A percentile compares a stretch with the other conserved stretches of the same genome.
These are phyloP conservation scores for Apiospora pterosperma DNA, from an alignment of 2,329 filamentous ascomycete genomes.

Conservation along the genomic window DNA sequence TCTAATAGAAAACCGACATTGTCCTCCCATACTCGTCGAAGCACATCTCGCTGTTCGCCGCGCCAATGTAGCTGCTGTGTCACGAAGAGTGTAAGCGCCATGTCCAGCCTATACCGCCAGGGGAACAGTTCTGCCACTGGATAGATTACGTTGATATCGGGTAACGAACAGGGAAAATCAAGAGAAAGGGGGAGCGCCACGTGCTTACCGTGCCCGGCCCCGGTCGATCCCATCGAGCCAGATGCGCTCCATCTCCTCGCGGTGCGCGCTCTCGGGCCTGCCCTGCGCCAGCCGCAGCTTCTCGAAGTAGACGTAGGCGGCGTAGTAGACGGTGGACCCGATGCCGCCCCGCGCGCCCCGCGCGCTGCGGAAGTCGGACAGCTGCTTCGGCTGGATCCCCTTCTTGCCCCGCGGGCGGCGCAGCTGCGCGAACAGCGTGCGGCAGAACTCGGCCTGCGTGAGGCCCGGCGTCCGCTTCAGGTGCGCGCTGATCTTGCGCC, in stretches of 20 bases:
- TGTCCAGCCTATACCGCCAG: no score
- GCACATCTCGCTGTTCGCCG: background rate
- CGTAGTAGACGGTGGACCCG: conserved; percentile 46
- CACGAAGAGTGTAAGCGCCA: background rate
- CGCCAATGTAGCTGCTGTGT: background rate
- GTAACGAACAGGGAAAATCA: no score
- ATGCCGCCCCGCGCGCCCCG: conserved; percentile 44
- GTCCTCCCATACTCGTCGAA: background rate
- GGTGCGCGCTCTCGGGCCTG: conserved; percentile 49
- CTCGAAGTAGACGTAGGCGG: conserved; percentile 57
- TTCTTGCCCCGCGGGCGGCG: conserved; percentile 26
- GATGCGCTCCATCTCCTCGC: conserved; percentile 43
- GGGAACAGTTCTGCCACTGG: no score
- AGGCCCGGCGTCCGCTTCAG: conserved; percentile 38
- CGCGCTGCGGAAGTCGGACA: conserved; percentile 47
- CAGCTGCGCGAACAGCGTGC: conserved; percentile 36
- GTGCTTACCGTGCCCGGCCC: background rate
- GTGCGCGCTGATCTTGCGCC: conserved; percentile 51
- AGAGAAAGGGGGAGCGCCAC: no score
- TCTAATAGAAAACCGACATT: background rate
- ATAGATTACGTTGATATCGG: no score
- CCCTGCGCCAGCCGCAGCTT: conserved; percentile 49
- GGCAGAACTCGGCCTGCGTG: conserved; percentile 48
- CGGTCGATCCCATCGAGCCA: background rate
- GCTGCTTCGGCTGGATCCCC: conserved; percentile 32